Conservation (phyloP, 768 basidiomycete species). For the Chalciporus piperatus region DNA sequence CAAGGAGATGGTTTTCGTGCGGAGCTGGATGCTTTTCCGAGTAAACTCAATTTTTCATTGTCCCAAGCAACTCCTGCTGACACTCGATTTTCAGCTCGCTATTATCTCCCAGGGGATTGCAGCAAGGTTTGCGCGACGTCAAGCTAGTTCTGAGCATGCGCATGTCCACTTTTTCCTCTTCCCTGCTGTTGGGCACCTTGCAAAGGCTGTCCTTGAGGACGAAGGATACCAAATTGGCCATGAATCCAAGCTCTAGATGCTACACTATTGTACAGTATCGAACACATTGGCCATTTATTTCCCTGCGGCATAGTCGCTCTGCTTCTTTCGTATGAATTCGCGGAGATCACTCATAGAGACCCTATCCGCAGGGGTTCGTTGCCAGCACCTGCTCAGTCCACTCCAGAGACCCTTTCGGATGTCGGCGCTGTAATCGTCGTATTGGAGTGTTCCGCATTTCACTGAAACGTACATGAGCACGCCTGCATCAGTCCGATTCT, state of each 20-base stretch:
- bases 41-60: conserved; percentile 37
- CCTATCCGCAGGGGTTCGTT: conserved; percentile 7
- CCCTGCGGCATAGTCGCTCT: conserved; percentile 9
- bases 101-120: conserved; percentile 91
- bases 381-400: conserved; percentile 20
- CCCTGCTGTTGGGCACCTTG: conserved; percentile 61
- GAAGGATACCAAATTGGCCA: conserved; percentile 36
- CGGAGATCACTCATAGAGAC: conserved; percentile 13
- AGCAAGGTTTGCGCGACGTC: conserved; percentile 77
- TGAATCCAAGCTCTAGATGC: conserved; percentile 27
- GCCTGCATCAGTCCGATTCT: conserved; percentile 8
- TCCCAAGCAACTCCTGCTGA: neutral
- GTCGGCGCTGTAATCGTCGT: conserved; percentile 19
- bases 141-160: conserved; percentile 86
- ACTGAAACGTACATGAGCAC: conserved; percentile 19
- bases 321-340: conserved; percentile 21
- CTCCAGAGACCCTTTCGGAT: conserved; percentile 20
- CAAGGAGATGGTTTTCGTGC: conserved; percentile 70
- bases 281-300: neutral
- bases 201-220: conserved; percentile 56
- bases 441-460: conserved; percentile 9
- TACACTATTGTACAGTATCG: neutral
- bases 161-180: conserved; percentile 44
- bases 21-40: conserved; percentile 84
- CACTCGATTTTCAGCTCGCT: conserved; percentile 46